Evolutionary conservation across 2,329 filamentous ascomycete genomes (phyloP).

Genomic region (Hawksworthiomyces lignivorus): DNA sequence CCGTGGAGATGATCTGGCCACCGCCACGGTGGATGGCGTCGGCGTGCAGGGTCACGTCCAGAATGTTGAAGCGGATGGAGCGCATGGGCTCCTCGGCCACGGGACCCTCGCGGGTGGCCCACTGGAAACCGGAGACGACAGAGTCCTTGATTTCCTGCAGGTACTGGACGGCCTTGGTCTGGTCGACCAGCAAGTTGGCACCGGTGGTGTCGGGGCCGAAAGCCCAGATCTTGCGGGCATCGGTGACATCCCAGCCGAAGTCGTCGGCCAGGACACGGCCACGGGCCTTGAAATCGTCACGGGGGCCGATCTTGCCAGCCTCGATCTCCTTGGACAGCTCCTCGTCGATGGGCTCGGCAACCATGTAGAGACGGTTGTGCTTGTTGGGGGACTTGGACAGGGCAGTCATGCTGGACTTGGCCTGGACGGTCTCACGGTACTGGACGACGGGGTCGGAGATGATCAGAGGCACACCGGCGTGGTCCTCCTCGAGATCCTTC

Average conservation of each 20-base stretch:
- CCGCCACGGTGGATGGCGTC: constrained; percentile 99
- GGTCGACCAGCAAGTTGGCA: constrained; percentile 97
- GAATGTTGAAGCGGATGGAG: constrained; percentile 94
- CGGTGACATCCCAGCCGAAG: constrained; percentile 98
- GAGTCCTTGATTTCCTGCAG: constrained; percentile 99
- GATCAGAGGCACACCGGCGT: constrained; percentile 95
- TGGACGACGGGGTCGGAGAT: constrained; percentile 97
- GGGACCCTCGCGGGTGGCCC: constrained; percentile 96
- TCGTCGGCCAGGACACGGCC: constrained; percentile 95
- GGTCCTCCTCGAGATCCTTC: constrained; percentile 99
- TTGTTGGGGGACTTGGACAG: constrained; percentile 99
- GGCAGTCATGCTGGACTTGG: constrained; percentile 84
- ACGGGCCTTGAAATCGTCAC: constrained; percentile 98
- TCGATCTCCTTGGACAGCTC: constrained; percentile 89
- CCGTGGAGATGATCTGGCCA: constrained; percentile 96
- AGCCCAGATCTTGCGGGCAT: constrained; percentile 99
- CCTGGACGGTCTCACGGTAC: constrained; percentile 93
- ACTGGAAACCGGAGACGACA: constrained; percentile 99
- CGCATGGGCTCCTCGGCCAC: constrained; percentile 98
- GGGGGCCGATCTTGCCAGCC: constrained; percentile 79
- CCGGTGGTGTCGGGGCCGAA: constrained; percentile 97
- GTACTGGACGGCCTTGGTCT: constrained; percentile 99
- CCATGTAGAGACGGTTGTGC: constrained; percentile 99
- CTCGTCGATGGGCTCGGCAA: constrained; percentile 83
- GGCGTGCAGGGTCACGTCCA: constrained; percentile 98